Evolutionary conservation across 1,284 basidiomycete genomes (phyloP).

Genomic region (Coniophora puteana): DNA sequence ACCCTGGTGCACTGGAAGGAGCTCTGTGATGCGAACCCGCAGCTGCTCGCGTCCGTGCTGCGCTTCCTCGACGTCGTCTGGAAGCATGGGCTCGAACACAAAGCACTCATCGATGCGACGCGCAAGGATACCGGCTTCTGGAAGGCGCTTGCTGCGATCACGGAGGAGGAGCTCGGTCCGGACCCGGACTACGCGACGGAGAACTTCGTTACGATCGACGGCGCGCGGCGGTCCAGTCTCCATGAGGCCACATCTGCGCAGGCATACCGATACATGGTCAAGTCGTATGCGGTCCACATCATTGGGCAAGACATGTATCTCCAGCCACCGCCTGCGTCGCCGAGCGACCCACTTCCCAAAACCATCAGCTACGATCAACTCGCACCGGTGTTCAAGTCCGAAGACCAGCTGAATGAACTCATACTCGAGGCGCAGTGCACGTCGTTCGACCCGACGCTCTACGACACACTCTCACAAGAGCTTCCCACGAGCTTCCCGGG

Average conservation of each 20-base stretch:
- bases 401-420: constrained; percentile 59
- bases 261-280: constrained; percentile 69
- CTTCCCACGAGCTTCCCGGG: constrained; percentile 48
- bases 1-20: constrained; percentile 68
- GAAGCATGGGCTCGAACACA: constrained; percentile 81
- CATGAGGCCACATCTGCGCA: constrained; percentile 61
- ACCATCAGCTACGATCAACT: constrained; percentile 59
- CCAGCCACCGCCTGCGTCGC: constrained; percentile 38
- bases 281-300: constrained; percentile 74
- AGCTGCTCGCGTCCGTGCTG: constrained; percentile 72
- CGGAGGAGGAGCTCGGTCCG: constrained; percentile 62
- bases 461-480: constrained; percentile 49
- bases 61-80: constrained; percentile 81
- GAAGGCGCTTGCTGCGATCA: constrained; percentile 57
- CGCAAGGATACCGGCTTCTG: constrained; percentile 61
- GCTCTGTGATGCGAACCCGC: constrained; percentile 73
- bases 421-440: constrained; percentile 64
- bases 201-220: constrained; percentile 43
- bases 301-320: constrained; percentile 68
- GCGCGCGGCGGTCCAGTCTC: constrained; percentile 50
- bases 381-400: constrained; percentile 49
- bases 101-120: constrained; percentile 50
- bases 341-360: constrained; percentile 34
- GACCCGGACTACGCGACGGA: constrained; percentile 59
- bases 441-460: constrained; percentile 67